Percentiles rank a stretch among this genome's conserved stretches.
phyloP scores from a whole-genome alignment of 1,284 basidiomycete genomes.

The Cryptococcus jaspeensis region DNA sequence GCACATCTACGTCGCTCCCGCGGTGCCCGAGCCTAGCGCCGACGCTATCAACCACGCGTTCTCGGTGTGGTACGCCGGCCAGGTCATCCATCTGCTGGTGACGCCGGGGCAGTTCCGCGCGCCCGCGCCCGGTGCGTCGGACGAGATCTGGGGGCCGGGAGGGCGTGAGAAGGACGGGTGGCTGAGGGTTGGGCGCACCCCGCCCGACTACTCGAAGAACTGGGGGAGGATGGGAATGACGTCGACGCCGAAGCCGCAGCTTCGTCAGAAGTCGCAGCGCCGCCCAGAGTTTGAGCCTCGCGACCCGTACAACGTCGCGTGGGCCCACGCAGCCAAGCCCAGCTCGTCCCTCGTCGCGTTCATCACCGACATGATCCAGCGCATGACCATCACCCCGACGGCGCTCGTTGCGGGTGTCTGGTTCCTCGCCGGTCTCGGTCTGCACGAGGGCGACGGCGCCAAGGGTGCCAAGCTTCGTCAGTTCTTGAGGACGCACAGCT shows the following conservation, averaged over 20 bases:
- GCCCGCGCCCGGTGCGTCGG: conserved; percentile 25
- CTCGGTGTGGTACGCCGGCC: conserved; percentile 30
- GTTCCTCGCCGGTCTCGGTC: conserved; percentile 76
- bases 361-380: conserved; percentile 37
- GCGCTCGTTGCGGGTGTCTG: conserved; percentile 74
- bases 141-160: conserved; percentile 25
- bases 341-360: conserved; percentile 29
- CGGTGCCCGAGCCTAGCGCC: conserved; percentile 6
- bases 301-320: conserved; percentile 26
- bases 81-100: conserved; percentile 26
- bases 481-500: conserved; percentile 55
- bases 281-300: conserved; percentile 13
- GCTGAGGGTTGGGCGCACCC: conserved; percentile 19
- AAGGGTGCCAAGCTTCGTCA: conserved; percentile 65
- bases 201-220: conserved; percentile 16
- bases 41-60: conserved; percentile 22
- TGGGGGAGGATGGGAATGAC: conserved; percentile 32
- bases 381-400: conserved; percentile 73
- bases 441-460: conserved; percentile 56
- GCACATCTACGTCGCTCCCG: conserved; percentile 15
- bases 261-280: conserved; percentile 3
- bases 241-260: conserved; percentile 6
- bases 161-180: conserved; percentile 27
- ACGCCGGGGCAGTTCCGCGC: conserved; percentile 31
- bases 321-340: conserved; percentile 14